Base-by-base conservation (phyloP, 305 asterid species). In the Rubia peregrina region DNA sequence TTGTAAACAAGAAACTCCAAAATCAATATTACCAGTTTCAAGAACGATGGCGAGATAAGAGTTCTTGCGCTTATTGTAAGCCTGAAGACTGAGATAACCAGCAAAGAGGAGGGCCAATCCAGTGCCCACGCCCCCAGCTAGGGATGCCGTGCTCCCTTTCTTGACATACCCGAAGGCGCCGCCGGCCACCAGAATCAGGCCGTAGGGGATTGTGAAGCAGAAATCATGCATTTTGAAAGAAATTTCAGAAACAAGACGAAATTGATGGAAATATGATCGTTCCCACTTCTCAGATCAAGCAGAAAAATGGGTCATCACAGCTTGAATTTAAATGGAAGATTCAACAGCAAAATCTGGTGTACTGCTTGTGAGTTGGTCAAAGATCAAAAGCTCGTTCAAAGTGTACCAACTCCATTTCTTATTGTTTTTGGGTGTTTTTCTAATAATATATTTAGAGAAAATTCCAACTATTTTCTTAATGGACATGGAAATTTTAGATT, bases 201-300 rank as follows among this genome's bases (percentile, higher is more conserved):
- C 99, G 70, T 95, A 95, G 14, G 99, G 99, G 81, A 91, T 87
- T 63, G 99, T 91, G 79, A 93, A 85, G 88, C 95, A 89, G 71
- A 91, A 93, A 82, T 93, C 98, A 62, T 89, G 96, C 98, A 93
- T 88, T 81, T 80, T 75, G 49, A 43, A 67, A 72, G 78, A 75
- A 68, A 49, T 77, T 68, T 72, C 10, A 12, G 53, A 14, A 48
- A 48, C 16, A 16, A 5, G 57, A 49, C 56, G 56, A 16, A 49
- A 49, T 49, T 14, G 6, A 5, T 17, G 21, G 6, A 51, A 5
- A 16, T 51, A 19, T 6, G 33, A 57, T 62, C 67, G 44, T 9
- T 61, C 17, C 14, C 43, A 60, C 13, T 41, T 62, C 65, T 70
- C 75, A 59, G 78, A 77, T 76, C 79, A 67, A 75, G 73, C 61